Percentiles rank a stretch among this genome's conserved stretches.
Evolutionary conservation across 768 basidiomycete species (phyloP).

Genomic region (Tylopilus intermedius): DNA sequence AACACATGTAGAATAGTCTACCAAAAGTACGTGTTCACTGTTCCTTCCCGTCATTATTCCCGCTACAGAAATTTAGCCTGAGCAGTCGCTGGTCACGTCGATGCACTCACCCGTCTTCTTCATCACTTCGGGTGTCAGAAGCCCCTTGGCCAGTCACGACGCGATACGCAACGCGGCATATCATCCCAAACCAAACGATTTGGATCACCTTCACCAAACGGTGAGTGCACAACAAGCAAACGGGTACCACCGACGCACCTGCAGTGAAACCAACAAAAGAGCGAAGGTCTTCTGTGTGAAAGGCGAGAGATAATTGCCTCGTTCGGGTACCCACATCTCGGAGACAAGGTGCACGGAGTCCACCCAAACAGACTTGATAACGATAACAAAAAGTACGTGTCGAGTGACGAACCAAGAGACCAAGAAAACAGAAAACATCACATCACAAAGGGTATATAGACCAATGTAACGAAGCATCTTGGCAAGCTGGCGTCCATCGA

Average conservation of each 20-base stretch:
- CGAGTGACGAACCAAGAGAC: constrained; percentile 89
- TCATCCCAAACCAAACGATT: constrained; percentile 82
- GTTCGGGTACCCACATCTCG: constrained; percentile 55
- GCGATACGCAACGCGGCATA: constrained; percentile 75
- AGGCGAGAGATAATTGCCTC: constrained; percentile 52
- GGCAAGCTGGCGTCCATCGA: constrained; percentile 54
- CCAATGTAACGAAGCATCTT: constrained; percentile 92
- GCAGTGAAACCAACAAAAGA: constrained; percentile 50
- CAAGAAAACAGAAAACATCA: constrained; percentile 75
- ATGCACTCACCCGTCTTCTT: constrained; percentile 52
- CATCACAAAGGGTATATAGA: constrained; percentile 61
- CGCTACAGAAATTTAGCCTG: constrained; percentile 18
- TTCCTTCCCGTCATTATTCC: constrained; percentile 20
- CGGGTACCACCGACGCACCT: constrained; percentile 39
- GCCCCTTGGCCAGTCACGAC: constrained; percentile 73
- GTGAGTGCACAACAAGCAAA: constrained; percentile 5
- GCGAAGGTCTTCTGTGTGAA: constrained; percentile 45
- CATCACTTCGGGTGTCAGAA: constrained; percentile 82
- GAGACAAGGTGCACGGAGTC: constrained; percentile 46
- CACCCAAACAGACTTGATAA: constrained; percentile 56
- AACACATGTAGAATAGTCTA: constrained; percentile 22
- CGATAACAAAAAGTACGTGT: constrained; percentile 72
- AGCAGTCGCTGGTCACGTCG: not conserved
- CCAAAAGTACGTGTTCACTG: constrained; percentile 19
- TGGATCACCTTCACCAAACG: constrained; percentile 54